These are phyloP conservation scores for Rhodotorula sphaerocarpa DNA, from an alignment of 768 basidiomycete species.

Conservation along the genomic window DNA sequence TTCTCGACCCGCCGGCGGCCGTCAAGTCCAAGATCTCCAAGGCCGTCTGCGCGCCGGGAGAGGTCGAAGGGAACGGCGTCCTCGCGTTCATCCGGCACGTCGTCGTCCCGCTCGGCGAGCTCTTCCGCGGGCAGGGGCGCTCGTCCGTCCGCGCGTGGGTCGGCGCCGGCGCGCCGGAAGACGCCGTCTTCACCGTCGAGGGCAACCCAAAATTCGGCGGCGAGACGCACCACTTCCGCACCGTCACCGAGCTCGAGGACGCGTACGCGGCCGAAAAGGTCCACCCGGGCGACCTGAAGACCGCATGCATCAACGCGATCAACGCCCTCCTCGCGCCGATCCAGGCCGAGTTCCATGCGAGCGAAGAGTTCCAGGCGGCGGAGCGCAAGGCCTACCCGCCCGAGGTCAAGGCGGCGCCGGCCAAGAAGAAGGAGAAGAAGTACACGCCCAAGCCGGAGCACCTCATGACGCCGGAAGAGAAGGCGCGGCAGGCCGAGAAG, in stretches of 20 bases:
- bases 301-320: constrained; percentile 64
- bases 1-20: constrained; percentile 75
- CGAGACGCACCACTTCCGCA: constrained; percentile 58
- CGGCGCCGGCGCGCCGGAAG: constrained; percentile 55
- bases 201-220: constrained; percentile 61
- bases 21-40: constrained; percentile 81
- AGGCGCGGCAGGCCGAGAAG: constrained; percentile 16
- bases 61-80: constrained; percentile 67
- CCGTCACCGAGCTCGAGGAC: constrained; percentile 58
- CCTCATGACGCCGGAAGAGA: constrained; percentile 33
- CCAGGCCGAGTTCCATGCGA: constrained; percentile 62
- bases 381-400: constrained; percentile 75
- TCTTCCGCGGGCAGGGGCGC: constrained; percentile 35
- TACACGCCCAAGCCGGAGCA: constrained; percentile 36
- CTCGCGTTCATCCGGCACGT: constrained; percentile 47
- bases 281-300: constrained; percentile 86
- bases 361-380: constrained; percentile 69
- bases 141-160: constrained; percentile 20
- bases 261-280: constrained; percentile 69
- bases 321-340: constrained; percentile 70
- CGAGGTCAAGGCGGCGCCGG: constrained; percentile 35
- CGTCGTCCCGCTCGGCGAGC: constrained; percentile 45
- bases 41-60: constrained; percentile 92
- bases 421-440: constrained; percentile 55
- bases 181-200: constrained; percentile 69